Conservation (phyloP, 2,329 filamentous ascomycete species). For the Aspergillus fumigatus region DNA sequence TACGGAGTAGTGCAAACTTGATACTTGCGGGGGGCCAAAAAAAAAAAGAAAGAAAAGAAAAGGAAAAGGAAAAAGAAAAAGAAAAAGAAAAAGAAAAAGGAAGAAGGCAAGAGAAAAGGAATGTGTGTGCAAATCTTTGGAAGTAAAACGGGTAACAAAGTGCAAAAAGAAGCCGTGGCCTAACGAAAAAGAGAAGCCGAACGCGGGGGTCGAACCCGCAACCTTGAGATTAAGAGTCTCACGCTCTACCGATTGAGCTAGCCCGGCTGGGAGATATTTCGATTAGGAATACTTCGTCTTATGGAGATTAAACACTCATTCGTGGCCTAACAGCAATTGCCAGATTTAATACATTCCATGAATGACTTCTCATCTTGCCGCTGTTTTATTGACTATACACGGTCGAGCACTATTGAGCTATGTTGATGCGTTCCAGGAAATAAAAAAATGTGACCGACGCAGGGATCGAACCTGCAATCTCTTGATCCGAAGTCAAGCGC, state of each 20-base stretch:
- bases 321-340: neutral
- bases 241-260: conserved; percentile 51
- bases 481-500: conserved; percentile 45
- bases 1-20: neutral
- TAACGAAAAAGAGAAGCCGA: conserved; percentile 22
- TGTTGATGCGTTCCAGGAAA: no score
- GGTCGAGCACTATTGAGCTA: no score
- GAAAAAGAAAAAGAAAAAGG: no score
- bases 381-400: no score
- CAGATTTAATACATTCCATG: neutral
- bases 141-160: neutral
- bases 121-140: no score
- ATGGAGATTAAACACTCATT: neutral
- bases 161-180: neutral
- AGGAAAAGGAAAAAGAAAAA: no score
- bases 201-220: conserved; percentile 42
- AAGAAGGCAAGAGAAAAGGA: no score
- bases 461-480: conserved; percentile 38
- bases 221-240: conserved; percentile 47
- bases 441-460: conserved; percentile 27
- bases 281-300: neutral
- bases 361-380: neutral
- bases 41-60: neutral
- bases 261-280: conserved; percentile 29
- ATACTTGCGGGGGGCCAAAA: neutral